phyloP scores from a whole-genome alignment of 1,284 basidiomycete genomes.

The Quambalaria eucalypti region DNA sequence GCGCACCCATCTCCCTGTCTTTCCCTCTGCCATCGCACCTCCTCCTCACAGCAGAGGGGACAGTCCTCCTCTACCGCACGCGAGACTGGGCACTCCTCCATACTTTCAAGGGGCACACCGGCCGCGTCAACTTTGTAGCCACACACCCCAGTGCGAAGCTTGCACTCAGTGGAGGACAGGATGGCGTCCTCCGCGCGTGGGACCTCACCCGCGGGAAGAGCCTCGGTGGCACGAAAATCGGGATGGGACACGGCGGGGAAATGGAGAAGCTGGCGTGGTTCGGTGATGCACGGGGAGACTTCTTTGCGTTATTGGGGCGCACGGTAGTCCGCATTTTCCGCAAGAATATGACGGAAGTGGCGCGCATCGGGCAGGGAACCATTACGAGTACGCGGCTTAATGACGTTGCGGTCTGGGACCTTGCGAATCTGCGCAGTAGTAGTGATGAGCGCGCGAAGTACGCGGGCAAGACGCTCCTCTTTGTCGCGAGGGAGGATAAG shows the following conservation, averaged over 20 bases:
- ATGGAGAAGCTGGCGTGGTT: constrained; percentile 4
- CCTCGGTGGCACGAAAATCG: constrained; percentile 67
- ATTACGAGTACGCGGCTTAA: background rate
- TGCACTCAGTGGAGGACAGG: constrained; percentile 80
- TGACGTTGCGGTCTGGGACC: constrained; percentile 12
- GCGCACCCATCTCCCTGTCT: constrained; percentile 78
- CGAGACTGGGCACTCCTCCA: constrained; percentile 87
- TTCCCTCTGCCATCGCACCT: constrained; percentile 85
- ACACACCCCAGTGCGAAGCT: constrained; percentile 87
- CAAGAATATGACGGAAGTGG: constrained; percentile 37
- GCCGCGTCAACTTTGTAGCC: constrained; percentile 75
- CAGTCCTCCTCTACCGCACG: constrained; percentile 79
- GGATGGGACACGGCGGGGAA: constrained; percentile 33
- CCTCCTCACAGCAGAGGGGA: constrained; percentile 66
- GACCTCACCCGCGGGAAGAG: constrained; percentile 91
- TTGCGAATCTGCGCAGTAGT: constrained; percentile 10
- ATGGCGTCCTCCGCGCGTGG: constrained; percentile 89
- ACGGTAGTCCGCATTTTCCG: constrained; percentile 29
- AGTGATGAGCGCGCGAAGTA: constrained; percentile 26
- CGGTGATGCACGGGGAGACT: background rate
- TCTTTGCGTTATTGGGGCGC: constrained; percentile 29
- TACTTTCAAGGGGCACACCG: constrained; percentile 82
- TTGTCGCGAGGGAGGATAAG: constrained; percentile 3
- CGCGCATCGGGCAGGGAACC: constrained; percentile 24
- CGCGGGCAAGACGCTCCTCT: constrained; percentile 19